Evolutionary conservation across 2,329 filamentous ascomycete species (phyloP).

Genomic region (Tolypocladium ovalisporum): DNA sequence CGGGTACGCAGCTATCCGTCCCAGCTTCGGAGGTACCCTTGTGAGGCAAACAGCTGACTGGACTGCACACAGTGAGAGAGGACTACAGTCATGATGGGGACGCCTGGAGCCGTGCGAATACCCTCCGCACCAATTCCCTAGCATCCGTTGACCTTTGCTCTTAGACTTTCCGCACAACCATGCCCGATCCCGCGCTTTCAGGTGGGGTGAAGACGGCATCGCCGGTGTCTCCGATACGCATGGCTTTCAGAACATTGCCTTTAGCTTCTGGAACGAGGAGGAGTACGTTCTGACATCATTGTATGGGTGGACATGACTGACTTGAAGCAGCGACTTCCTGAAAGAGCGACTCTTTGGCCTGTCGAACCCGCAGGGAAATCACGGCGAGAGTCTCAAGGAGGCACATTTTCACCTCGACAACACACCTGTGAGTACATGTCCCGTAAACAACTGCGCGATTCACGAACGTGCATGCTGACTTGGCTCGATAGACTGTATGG

Average conservation of each 20-base stretch:
- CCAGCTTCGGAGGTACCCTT: background rate
- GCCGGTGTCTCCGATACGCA: conserved; percentile 89
- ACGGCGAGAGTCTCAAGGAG: conserved; percentile 95
- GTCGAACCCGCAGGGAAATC: conserved; percentile 93
- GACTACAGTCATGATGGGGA: conserved; percentile 86
- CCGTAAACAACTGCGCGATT: background rate
- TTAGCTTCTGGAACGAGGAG: conserved; percentile 96
- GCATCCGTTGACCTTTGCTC: conserved; percentile 5
- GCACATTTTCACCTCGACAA: conserved; percentile 95
- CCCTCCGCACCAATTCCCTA: background rate
- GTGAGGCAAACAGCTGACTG: conserved; percentile 12
- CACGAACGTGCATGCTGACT: conserved; percentile 13
- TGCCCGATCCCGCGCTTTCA: conserved; percentile 75
- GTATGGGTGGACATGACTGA: conserved; percentile 9
- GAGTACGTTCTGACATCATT: conserved; percentile 46
- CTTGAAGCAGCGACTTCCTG: conserved; percentile 59
- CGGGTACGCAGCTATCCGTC: conserved; percentile 43
- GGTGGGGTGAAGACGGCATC: conserved; percentile 96
- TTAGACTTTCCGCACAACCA: conserved; percentile 90
- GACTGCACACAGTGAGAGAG: conserved; percentile 52
- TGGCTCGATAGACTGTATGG: conserved; percentile 31
- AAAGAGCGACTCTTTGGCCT: conserved; percentile 93
- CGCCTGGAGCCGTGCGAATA: conserved; percentile 80
- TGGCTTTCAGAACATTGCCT: conserved; percentile 82
- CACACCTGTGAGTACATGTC: conserved; percentile 50